A percentile compares a stretch with the other conserved stretches of the same genome.
These are phyloP conservation scores for Marchantia paleacea DNA, from an alignment of 225 moss, liverwort and hornwort genomes.

Conservation along the genomic window DNA sequence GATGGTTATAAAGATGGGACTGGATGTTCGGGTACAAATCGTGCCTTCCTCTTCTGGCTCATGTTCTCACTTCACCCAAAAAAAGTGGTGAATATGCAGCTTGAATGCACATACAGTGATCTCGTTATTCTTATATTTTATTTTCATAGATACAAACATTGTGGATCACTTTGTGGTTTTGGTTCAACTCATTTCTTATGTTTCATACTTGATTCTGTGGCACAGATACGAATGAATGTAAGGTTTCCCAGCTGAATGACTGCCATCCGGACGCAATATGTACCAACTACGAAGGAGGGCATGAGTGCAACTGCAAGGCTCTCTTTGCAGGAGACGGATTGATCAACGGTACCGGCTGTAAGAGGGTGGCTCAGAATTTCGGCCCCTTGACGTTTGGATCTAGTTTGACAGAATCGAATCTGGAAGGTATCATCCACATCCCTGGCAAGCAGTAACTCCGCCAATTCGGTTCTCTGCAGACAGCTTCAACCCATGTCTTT, in stretches of 20 bases:
- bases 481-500: not conserved
- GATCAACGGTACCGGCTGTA: conserved; percentile 30
- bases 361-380: conserved; percentile 2
- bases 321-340: conserved; percentile 31
- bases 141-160: not conserved
- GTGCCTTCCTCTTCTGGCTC: not conserved
- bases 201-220: not conserved
- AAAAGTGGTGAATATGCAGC: no score
- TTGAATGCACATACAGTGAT: not conserved
- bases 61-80: not conserved
- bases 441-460: no score
- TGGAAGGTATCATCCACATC: not conserved
- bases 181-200: not conserved
- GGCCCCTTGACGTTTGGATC: not conserved
- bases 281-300: conserved; percentile 32
- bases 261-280: conserved; percentile 38
- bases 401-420: not conserved
- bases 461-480: not conserved
- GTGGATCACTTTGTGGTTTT: not conserved
- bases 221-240: conserved; percentile 39
- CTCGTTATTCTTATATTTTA: not conserved
- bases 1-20: conserved; percentile 38
- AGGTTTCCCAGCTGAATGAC: conserved; percentile 23
- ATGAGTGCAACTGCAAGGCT: conserved; percentile 32
- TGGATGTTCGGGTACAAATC: conserved; percentile 33